These are phyloP conservation scores for Lentithecium fluviatile DNA, from an alignment of 495 filamentous ascomycete genomes.

Conservation along the genomic window DNA sequence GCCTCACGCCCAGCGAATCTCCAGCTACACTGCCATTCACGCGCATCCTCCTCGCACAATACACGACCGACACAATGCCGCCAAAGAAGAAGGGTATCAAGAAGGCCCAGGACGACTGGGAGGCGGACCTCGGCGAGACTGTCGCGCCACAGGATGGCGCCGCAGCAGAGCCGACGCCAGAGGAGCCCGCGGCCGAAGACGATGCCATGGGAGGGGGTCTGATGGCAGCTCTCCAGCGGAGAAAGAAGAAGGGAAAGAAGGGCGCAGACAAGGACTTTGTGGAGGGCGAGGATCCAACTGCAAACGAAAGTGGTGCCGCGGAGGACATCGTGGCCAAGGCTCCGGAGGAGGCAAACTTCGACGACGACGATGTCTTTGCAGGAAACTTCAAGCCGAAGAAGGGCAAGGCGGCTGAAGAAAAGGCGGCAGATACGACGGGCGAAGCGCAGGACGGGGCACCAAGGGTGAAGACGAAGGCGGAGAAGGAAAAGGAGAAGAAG, in stretches of 20 bases:
- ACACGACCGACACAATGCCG: slow-evolving; percentile 56
- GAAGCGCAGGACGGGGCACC: slow-evolving; percentile 62
- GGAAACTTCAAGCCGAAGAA: slow-evolving; percentile 65
- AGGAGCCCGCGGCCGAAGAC: slow-evolving; percentile 50
- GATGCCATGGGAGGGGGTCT: slow-evolving; percentile 65
- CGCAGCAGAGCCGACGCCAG: slow-evolving; percentile 46
- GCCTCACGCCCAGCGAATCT: too few relatives aligned
- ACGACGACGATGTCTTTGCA: slow-evolving; percentile 70
- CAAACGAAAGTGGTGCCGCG: slow-evolving; percentile 40
- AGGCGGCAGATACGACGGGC: slow-evolving; percentile 49
- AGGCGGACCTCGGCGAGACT: slow-evolving; percentile 85
- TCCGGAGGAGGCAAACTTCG: slow-evolving; percentile 79
- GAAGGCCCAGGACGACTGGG: slow-evolving; percentile 83
- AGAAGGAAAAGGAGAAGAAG: slow-evolving; percentile 93
- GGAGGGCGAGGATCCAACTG: slow-evolving; percentile 64
- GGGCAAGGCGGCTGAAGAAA: slow-evolving; percentile 45
- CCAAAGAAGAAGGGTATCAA: slow-evolving; percentile 95
- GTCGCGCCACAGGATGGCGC: slow-evolving; percentile 44
- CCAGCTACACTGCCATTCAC: too few relatives aligned
- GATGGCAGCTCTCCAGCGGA: slow-evolving; percentile 84
- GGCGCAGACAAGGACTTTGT: slow-evolving; percentile 70
- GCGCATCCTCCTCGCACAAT: too few relatives aligned
- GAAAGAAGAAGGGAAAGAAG: slow-evolving; percentile 86
- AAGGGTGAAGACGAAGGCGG: slow-evolving; percentile 85
- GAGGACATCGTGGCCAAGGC: slow-evolving; percentile 62